Percentiles rank a stretch among this genome's conserved stretches.
These are phyloP conservation scores for Parastagonospora nodorum DNA, from an alignment of 2,329 filamentous ascomycete genomes.

Conservation along the genomic window DNA sequence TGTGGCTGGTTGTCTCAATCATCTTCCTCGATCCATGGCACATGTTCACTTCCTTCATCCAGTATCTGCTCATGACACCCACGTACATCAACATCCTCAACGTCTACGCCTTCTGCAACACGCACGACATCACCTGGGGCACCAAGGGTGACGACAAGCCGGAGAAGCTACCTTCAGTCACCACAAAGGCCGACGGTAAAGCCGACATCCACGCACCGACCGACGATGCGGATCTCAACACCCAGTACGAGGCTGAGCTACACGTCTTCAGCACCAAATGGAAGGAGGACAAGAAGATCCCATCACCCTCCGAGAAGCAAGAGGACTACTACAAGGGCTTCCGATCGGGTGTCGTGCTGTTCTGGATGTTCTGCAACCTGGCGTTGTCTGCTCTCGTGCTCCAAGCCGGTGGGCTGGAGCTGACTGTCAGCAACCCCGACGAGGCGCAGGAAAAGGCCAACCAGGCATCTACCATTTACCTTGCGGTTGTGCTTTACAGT, in stretches of 20 bases:
- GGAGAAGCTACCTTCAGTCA: slow-evolving; percentile 85
- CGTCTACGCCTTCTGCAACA: slow-evolving; percentile 98
- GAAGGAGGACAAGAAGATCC: slow-evolving; percentile 69
- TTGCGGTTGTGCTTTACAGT: slow-evolving; percentile 85
- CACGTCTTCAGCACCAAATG: slow-evolving; percentile 74
- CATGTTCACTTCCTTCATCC: slow-evolving; percentile 91
- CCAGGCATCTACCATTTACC: slow-evolving; percentile 76
- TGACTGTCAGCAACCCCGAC: slow-evolving; percentile 44
- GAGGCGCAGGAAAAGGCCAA: slow-evolving; percentile 53
- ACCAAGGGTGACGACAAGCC: slow-evolving; percentile 98
- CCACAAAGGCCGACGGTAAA: slow-evolving; percentile 91
- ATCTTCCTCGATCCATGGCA: slow-evolving; percentile 99
- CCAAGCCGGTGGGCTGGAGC: slow-evolving; percentile 79
- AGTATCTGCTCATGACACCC: slow-evolving; percentile 93
- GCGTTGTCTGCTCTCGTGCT: slow-evolving; percentile 84
- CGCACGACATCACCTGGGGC: slow-evolving; percentile 96
- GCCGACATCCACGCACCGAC: slow-evolving; percentile 85
- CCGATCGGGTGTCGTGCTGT: slow-evolving; percentile 84
- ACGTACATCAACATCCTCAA: slow-evolving; percentile 99
- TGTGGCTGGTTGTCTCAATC: slow-evolving; percentile 89
- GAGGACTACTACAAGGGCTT: slow-evolving; percentile 99
- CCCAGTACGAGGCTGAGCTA: slow-evolving; percentile 89
- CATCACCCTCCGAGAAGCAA: slow-evolving; percentile 74
- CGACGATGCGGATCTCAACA: slow-evolving; percentile 92
- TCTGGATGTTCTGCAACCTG: slow-evolving; percentile 97